A percentile compares a stretch with the other conserved stretches of the same genome.
These are phyloP conservation scores for Chlorella sp. DNA, from an alignment of 139 green algal genomes.

Conservation along the genomic window DNA sequence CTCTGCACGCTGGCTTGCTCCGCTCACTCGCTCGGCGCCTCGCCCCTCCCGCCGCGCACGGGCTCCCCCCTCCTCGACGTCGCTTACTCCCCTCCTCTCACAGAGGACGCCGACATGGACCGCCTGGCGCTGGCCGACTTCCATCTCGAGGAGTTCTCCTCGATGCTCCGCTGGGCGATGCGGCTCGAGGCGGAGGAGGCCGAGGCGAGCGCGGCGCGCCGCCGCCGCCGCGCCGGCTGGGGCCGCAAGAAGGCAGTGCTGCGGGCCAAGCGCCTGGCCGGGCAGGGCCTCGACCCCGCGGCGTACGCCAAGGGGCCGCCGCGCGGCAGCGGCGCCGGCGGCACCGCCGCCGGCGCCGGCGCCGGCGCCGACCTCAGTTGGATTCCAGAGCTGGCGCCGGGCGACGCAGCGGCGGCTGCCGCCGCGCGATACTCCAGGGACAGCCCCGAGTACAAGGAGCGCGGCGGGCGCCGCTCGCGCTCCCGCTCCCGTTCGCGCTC, in stretches of 20 bases:
- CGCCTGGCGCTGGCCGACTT: slow-evolving; percentile 50
- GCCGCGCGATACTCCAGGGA: background rate
- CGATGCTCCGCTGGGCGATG: slow-evolving; percentile 62
- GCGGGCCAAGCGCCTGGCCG: slow-evolving; percentile 69
- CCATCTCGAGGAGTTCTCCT: slow-evolving; percentile 61
- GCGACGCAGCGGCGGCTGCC: background rate
- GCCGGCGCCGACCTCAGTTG: slow-evolving; percentile 13
- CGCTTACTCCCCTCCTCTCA: background rate
- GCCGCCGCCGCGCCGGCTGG: slow-evolving; percentile 14
- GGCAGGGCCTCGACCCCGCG: slow-evolving; percentile 54
- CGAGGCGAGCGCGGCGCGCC: slow-evolving; percentile 44
- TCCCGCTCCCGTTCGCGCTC: slow-evolving; percentile 6
- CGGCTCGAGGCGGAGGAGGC: slow-evolving; percentile 65
- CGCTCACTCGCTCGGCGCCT: no score
- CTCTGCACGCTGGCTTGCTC: no score
- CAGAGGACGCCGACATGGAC: slow-evolving; percentile 54
- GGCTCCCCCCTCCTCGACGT: no score
- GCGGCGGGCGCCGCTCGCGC: background rate
- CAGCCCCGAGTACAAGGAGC: slow-evolving; percentile 8
- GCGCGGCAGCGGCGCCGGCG: background rate
- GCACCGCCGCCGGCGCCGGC: background rate
- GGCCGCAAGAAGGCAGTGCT: slow-evolving; percentile 66
- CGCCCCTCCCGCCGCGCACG: no score
- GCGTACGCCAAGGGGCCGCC: slow-evolving; percentile 6
- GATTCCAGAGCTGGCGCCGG: slow-evolving; percentile 20